Base-by-base conservation (phyloP, 805 yeast species). In the Grigorovia jiainica region DNA sequence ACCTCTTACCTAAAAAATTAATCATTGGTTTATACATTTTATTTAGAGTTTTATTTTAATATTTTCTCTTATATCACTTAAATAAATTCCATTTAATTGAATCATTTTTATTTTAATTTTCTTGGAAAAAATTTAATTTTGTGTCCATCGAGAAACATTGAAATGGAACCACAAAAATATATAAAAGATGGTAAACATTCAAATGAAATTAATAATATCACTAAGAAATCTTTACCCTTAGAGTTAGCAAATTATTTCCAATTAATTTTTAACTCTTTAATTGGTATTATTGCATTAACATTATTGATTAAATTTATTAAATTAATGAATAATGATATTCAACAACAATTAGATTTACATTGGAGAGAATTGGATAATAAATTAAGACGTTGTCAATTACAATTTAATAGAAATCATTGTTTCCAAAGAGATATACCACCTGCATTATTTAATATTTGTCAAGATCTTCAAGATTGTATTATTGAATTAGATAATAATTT, bases 1-100 rank as follows among this genome's bases (percentile, higher is more conserved):
- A 57, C 39, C 87, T 81, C 37, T 87, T 87, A 34, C 97, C 96
- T 37, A 87, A 75, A 58, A 90, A 90, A 57, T 81, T 82, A 65
- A 90, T 90, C 61, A 79, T 68, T 13, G 95, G 96, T 19, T 72
- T 68, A 57, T 75, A 72, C 31, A 27, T 27, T n/a, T 10, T 27
- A 27, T 27, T n/a, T 10, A 13, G 3, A 13, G n/a, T 27, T n/a
- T 13, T 10, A 13, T 27, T 10, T 4, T 27, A 3, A 15, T 27
- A 10, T 27, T 10, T n/a, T n/a, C n/a, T n/a, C n/a, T n/a, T n/a
- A n/a, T n/a, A n/a, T n/a, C n/a, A n/a, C n/a, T n/a, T n/a, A n/a
- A n/a, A n/a, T n/a, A n/a, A n/a, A n/a, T n/a, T n/a, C n/a, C n/a
- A n/a, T n/a, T n/a, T n/a, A n/a, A n/a, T n/a, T n/a, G n/a, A n/a